phyloP scores from a whole-genome alignment of 78 protist species.

The Dictyostelium firmibasis region DNA sequence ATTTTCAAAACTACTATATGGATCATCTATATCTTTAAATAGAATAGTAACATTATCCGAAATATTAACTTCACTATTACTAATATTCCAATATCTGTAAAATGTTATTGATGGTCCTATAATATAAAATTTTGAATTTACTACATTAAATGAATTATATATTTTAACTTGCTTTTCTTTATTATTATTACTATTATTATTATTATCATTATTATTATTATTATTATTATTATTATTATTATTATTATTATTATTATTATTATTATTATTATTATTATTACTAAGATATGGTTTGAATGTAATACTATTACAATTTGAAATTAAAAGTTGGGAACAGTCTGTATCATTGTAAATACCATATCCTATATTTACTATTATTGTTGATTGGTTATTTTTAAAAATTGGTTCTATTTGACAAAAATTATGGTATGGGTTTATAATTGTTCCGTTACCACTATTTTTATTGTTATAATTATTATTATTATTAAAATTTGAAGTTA shows the following conservation, averaged over 20 bases:
- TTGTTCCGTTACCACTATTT: no score
- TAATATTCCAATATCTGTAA: not conserved
- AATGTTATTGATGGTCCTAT: not conserved
- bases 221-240: no score
- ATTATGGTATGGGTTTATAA: no score
- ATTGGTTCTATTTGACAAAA: no score
- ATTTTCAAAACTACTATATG: not conserved
- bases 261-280: not conserved
- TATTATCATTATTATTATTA: no score
- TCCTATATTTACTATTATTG: not conserved
- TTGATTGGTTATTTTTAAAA: no score
- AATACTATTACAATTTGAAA: not conserved
- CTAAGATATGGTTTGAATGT: not conserved
- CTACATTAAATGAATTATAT: not conserved
- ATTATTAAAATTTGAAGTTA: no score
- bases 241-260: no score
- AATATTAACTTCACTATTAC: not conserved
- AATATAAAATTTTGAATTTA: not conserved
- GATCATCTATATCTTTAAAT: not conserved
- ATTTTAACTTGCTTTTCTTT: not conserved
- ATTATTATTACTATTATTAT: no score
- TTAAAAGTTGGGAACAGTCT: not conserved
- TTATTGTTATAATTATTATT: no score
- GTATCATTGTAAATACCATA: not conserved
- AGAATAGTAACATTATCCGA: not conserved